Base-by-base conservation (phyloP, 1,284 basidiomycete species). In the Serendipita sp. region DNA sequence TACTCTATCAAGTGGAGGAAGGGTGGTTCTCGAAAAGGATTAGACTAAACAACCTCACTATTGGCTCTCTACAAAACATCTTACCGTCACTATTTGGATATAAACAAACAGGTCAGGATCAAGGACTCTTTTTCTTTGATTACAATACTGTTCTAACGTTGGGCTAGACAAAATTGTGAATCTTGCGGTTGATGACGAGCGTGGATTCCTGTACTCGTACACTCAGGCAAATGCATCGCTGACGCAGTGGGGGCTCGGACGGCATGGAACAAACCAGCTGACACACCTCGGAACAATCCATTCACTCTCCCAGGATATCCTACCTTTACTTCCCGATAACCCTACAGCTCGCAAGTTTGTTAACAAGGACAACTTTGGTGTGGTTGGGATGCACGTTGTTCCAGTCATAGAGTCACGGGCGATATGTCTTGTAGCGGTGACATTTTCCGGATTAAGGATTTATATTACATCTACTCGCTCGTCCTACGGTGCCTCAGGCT, bases 1-100 rank as follows among this genome's bases (percentile, higher is more conserved):
- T 99, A 60, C 86, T 91, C 70, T 99, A 99, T 73, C 89, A 93
- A 70, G 85, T 90, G 66, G 87, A 82, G 67, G 90, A 94, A 70
- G 89, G 90, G 1, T 97, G 93, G 93, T 95, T 97, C 75, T 89
- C 85, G 63, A 92, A 91, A 72, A 78, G 83, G 61, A 80, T 89
- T 60, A 85, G 89, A 68, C 76, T 95, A 63, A 79, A 89, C 70
- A 94, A 95, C 69, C 88, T 89, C 67, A 71, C 72, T 50, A 72
- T 71, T 50, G 69, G 84, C 55, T 81, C 85, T n/a, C 79, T 91
- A 58, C 81, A 84, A 67, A 88, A 84, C 69, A 75, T 89, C 50
- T 76, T 88, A 32, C 88, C 86, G 61, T 79, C 81, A 45, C 82
- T 63, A 50, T 88, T 68, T 75, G 81, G 44, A 81, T 2, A 80